Evolutionary conservation across 139 green algal genomes (phyloP), one percentile per base, ranked within the genome.

Genomic region (Nannochloris sp.): DNA sequence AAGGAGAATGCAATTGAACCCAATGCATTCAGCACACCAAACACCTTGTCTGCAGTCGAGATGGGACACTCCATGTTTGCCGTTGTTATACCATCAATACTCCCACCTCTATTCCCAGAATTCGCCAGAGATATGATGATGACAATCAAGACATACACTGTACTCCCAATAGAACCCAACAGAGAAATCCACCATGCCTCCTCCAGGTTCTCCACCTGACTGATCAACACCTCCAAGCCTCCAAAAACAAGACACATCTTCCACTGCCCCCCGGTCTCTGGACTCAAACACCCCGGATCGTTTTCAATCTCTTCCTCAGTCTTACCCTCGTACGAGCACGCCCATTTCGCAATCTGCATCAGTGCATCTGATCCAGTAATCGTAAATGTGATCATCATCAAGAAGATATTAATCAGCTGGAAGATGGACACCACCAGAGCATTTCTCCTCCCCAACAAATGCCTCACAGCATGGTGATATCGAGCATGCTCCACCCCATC

Each of bases 171-270:
- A 5, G 71, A 64, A 12, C 71, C 71, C 26, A 78, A 37, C 31
- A 63, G 58, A 28, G 58, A 70, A 14, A 46, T 61, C 58, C 57
- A 76, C 67, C 67, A 76, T 5, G 65, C 58, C 5, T 51, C 36
- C 44, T 78, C 67, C 30, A 78, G 58, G 23, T 25, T 71, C 23
- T 68, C 62, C 13, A 78, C 28, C 66, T 78, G 71, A n/a, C 45
- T 65, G 13, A 78, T 37, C 16, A 71, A 20, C 36, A 76, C 33
- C 60, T 78, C 62, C 10, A 55, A 29, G 6, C 30, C 45, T 14
- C 71, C 71, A 66, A 78, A 78, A 20, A 50, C 49, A 5, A 76
- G 33, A 11, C 23, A 30, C 20, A 33, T 37, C 33, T 59, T 59
- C 50, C 50, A 59, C n/a, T 28, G n/a, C 6, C 50, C 50, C 8